A percentile compares a stretch with the other conserved stretches of the same genome.
Evolutionary conservation across 2,329 filamentous ascomycete species (phyloP).

Genomic region (Sphaerulina vaccinii): DNA sequence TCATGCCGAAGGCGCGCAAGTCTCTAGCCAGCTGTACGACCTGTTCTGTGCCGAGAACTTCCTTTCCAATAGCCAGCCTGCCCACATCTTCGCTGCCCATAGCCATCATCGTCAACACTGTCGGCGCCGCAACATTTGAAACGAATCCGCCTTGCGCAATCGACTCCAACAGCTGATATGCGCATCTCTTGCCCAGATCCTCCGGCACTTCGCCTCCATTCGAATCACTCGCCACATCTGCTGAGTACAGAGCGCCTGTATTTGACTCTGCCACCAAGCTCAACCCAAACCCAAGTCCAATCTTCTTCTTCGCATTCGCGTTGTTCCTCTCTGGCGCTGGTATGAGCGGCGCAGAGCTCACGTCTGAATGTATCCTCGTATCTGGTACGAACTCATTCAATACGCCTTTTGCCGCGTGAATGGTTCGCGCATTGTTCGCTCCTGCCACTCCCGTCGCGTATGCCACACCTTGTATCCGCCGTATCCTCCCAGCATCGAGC

Average conservation of each 20-base stretch:
- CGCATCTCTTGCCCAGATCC: constrained; percentile 84
- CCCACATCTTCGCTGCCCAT: constrained; percentile 98
- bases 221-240: constrained; percentile 73
- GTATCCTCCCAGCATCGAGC: constrained; percentile 78
- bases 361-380: constrained; percentile 80
- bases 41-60: constrained; percentile 78
- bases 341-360: constrained; percentile 59
- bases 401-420: constrained; percentile 81
- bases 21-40: constrained; percentile 80
- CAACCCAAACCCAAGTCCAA: constrained; percentile 88
- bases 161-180: constrained; percentile 82
- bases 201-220: constrained; percentile 82
- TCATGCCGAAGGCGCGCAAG: constrained; percentile 81
- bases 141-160: constrained; percentile 82
- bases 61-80: constrained; percentile 74
- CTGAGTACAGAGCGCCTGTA: constrained; percentile 80
- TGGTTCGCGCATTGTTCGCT: constrained; percentile 93
- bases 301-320: constrained; percentile 52
- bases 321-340: constrained; percentile 70
- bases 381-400: constrained; percentile 84
- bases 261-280: constrained; percentile 91
- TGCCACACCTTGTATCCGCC: constrained; percentile 85
- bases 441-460: constrained; percentile 90
- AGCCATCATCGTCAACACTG: constrained; percentile 85
- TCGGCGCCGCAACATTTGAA: constrained; percentile 67